Evolutionary conservation across 371 early-diverging fungal genomes (phyloP).

Genomic region (Syncephalastrum monosporum): DNA sequence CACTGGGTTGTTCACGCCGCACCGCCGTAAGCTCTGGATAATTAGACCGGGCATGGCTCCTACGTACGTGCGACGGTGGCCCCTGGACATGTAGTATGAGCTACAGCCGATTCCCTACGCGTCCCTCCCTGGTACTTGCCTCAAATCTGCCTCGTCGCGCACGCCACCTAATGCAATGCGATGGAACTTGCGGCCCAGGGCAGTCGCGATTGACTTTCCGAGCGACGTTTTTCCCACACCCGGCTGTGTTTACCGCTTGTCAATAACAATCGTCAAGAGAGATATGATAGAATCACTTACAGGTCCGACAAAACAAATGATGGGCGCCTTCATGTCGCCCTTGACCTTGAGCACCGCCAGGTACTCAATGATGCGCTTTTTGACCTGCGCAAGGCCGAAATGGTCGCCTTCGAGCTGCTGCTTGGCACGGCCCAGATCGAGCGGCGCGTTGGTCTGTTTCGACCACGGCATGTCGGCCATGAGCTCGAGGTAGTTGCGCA

Average conservation of each 20-base stretch:
- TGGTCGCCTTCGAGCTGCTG: slow-evolving; percentile 78
- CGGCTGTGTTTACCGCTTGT: slow-evolving; percentile 38
- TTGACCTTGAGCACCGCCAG: slow-evolving; percentile 80
- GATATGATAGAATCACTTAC: slow-evolving; percentile 20
- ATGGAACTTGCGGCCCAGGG: slow-evolving; percentile 79
- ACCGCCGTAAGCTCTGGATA: slow-evolving; percentile 72
- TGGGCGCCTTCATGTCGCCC: slow-evolving; percentile 79
- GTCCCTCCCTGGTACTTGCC: slow-evolving; percentile 29
- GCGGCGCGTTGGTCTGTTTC: slow-evolving; percentile 52
- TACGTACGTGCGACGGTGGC: slow-evolving; percentile 89
- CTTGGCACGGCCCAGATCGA: slow-evolving; percentile 70
- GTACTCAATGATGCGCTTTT: slow-evolving; percentile 81
- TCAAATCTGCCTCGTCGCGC: slow-evolving; percentile 86
- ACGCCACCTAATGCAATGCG: slow-evolving; percentile 88
- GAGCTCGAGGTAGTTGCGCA: slow-evolving; percentile 76
- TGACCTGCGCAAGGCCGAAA: slow-evolving; percentile 82
- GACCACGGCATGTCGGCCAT: slow-evolving; percentile 81
- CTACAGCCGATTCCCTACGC: slow-evolving; percentile 46
- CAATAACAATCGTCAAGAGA: background rate
- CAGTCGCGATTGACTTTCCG: slow-evolving; percentile 79
- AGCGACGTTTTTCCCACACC: slow-evolving; percentile 87
- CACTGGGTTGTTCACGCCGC: slow-evolving; percentile 80
- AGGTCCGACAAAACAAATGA: slow-evolving; percentile 80
- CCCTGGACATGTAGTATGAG: slow-evolving; percentile 48
- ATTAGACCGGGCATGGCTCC: slow-evolving; percentile 88